Percentiles rank a stretch among this genome's conserved stretches.
These are phyloP conservation scores for Pichia exigua DNA, from an alignment of 805 yeast genomes.

Conservation along the genomic window DNA sequence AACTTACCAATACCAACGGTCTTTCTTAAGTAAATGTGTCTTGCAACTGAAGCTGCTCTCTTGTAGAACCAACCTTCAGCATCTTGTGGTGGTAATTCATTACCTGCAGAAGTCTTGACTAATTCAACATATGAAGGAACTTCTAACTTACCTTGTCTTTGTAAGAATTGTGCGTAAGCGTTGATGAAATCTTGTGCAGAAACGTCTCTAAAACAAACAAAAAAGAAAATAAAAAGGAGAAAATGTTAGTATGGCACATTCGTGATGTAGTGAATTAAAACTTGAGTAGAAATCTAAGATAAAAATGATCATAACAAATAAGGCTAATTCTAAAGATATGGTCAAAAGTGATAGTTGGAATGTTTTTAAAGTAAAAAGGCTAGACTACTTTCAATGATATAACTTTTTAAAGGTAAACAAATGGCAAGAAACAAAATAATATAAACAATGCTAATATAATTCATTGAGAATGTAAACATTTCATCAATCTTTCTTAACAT, in stretches of 20 bases:
- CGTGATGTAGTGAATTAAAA: not conserved
- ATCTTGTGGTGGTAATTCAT: constrained; percentile 99
- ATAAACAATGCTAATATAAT: too few species aligned
- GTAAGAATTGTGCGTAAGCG: constrained; percentile 99
- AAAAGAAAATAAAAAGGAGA: not conserved
- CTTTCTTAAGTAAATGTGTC: constrained; percentile 99
- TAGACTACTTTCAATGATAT: too few species aligned
- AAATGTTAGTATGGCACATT: constrained; percentile 5
- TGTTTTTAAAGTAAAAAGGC: too few species aligned
- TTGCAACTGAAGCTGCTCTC: constrained; percentile 99
- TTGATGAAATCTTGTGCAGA: constrained; percentile 99
- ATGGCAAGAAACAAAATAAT: too few species aligned
- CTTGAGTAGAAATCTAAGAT: too few species aligned
- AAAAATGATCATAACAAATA: too few species aligned
- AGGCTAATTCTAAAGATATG: too few species aligned
- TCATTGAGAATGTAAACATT: too few species aligned
- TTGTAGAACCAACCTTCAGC: constrained; percentile 99
- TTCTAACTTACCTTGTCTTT: constrained; percentile 99
- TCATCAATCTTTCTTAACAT: too few species aligned
- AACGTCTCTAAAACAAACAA: constrained; percentile 76
- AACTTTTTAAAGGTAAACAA: too few species aligned
- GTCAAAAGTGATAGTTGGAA: too few species aligned
- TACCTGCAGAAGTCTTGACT: constrained; percentile 98
- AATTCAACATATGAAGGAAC: constrained; percentile 99
- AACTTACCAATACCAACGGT: constrained; percentile 98